Evolutionary conservation across 2,329 filamentous ascomycete species (phyloP).

Genomic region (Cladorrhinum sp.): DNA sequence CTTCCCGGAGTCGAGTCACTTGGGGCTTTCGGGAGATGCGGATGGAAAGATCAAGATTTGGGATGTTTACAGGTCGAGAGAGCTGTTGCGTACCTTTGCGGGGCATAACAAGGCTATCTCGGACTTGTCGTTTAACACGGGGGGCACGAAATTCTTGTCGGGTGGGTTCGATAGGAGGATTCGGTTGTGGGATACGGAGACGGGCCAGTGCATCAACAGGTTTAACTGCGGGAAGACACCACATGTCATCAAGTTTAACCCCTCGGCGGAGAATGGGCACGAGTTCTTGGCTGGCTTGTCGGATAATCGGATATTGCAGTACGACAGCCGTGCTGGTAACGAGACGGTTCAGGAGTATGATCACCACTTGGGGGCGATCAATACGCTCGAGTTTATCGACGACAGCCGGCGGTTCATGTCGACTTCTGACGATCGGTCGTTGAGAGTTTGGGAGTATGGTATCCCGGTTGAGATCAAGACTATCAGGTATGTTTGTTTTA

Average conservation of each 20-base stretch:
- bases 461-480: slow-evolving; percentile 74
- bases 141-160: slow-evolving; percentile 76
- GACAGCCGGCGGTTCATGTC: slow-evolving; percentile 94
- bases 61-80: slow-evolving; percentile 87
- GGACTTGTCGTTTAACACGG: slow-evolving; percentile 83
- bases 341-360: slow-evolving; percentile 96
- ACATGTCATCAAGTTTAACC: slow-evolving; percentile 93
- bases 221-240: slow-evolving; percentile 95
- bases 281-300: slow-evolving; percentile 97
- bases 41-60: slow-evolving; percentile 91
- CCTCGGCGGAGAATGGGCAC: slow-evolving; percentile 68
- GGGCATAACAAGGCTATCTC: slow-evolving; percentile 89
- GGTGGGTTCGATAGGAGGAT: slow-evolving; percentile 93
- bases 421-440: slow-evolving; percentile 93
- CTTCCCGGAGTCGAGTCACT: slow-evolving; percentile 82
- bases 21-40: slow-evolving; percentile 84
- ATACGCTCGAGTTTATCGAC: slow-evolving; percentile 95
- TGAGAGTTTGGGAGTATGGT: slow-evolving; percentile 97
- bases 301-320: slow-evolving; percentile 98
- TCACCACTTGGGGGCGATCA: slow-evolving; percentile 95
- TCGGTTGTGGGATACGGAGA: slow-evolving; percentile 98
- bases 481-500: slow-evolving; percentile 60
- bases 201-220: slow-evolving; percentile 78
- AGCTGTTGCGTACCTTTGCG: slow-evolving; percentile 85
- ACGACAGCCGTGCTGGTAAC: slow-evolving; percentile 74